phyloP scores from a whole-genome alignment of 345 rosid genomes.

The Hibiscus mutabilis region DNA sequence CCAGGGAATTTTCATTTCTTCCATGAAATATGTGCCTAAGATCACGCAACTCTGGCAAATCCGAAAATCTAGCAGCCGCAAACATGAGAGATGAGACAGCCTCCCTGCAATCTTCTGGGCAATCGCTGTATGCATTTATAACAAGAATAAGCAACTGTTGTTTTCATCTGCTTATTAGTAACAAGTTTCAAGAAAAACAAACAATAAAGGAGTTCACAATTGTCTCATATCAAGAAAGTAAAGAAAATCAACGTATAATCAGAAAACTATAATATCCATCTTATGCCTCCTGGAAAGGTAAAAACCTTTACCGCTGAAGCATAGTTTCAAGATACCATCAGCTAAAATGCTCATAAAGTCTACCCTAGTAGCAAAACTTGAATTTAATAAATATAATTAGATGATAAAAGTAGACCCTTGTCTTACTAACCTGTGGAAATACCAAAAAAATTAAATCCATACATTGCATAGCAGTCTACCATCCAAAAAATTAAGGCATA shows the following conservation, averaged over 20 bases:
- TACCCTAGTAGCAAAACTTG: not conserved
- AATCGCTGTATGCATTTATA: constrained; percentile 44
- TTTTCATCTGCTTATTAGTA: not conserved
- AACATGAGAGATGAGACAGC: constrained; percentile 81
- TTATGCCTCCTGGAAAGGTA: not conserved
- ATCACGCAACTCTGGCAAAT: constrained; percentile 82
- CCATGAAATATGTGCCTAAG: constrained; percentile 75
- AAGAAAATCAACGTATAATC: not conserved
- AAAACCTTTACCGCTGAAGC: not conserved
- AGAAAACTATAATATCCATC: not conserved
- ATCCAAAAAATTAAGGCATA: not conserved
- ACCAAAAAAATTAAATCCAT: constrained; percentile 2
- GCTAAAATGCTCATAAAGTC: not conserved
- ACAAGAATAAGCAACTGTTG: not conserved
- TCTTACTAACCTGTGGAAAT: not conserved
- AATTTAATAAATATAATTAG: not conserved
- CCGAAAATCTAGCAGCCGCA: constrained; percentile 94
- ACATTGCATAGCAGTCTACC: not conserved
- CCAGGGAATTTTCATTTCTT: constrained; percentile 64
- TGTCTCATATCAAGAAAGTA: not conserved
- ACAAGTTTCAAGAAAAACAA: not conserved
- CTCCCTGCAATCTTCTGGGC: constrained; percentile 85
- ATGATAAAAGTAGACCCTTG: not conserved
- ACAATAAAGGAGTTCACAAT: constrained; percentile 6
- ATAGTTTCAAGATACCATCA: not conserved